Conservation (phyloP, 768 basidiomycete genomes). For the Psilocybe tampanensis region DNA sequence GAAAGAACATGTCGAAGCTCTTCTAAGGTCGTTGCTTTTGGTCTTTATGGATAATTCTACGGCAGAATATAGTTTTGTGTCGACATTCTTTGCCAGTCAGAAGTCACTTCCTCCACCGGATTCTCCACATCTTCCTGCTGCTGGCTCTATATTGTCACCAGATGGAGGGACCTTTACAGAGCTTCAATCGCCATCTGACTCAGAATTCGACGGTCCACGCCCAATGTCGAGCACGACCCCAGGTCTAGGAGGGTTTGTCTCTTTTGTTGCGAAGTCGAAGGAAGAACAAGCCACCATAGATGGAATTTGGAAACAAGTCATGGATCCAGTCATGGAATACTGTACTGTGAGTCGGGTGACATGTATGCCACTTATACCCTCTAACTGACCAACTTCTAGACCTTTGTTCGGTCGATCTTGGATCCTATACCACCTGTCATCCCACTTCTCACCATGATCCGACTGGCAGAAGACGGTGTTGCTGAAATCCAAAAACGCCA, state of each 20-base stretch:
- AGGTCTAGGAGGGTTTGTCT: constrained; percentile 35
- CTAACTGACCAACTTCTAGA: constrained; percentile 38
- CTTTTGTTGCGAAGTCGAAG: constrained; percentile 45
- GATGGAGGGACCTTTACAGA: constrained; percentile 43
- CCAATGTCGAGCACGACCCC: constrained; percentile 31
- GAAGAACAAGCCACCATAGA: constrained; percentile 63
- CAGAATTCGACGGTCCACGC: constrained; percentile 47
- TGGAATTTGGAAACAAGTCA: constrained; percentile 86
- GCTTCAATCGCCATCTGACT: constrained; percentile 44
- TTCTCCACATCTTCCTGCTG: constrained; percentile 33
- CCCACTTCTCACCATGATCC: constrained; percentile 88
- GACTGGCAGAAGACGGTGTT: constrained; percentile 82
- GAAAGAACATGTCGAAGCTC: constrained; percentile 84
- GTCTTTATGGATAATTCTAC: constrained; percentile 96
- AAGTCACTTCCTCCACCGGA: constrained; percentile 36
- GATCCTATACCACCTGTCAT: constrained; percentile 76
- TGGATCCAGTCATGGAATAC: constrained; percentile 91
- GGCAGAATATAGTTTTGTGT: constrained; percentile 88
- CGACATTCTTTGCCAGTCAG: constrained; percentile 72
- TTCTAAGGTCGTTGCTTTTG: constrained; percentile 82
- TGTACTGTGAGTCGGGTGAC: constrained; percentile 38
- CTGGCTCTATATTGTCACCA: constrained; percentile 47
- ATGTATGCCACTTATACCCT: not conserved
- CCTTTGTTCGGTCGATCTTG: constrained; percentile 67
- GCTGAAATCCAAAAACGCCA: constrained; percentile 74